phyloP scores from a whole-genome alignment of 495 filamentous ascomycete genomes.

The Letharia lupina region DNA sequence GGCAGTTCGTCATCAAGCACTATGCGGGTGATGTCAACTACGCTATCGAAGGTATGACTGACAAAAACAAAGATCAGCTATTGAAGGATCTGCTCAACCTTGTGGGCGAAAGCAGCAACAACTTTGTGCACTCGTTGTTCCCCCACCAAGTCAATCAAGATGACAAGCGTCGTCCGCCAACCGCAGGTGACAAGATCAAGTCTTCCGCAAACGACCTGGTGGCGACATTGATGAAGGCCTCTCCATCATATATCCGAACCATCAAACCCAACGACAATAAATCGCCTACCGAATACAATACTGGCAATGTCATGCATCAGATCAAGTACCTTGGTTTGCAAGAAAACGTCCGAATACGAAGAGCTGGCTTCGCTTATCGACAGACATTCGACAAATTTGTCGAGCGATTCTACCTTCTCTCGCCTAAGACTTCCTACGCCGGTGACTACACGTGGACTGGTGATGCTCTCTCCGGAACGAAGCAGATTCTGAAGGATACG shows the following conservation, averaged over 20 bases:
- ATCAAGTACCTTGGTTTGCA: constrained; percentile 99
- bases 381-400: constrained; percentile 98
- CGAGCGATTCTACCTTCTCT: constrained; percentile 92
- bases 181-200: constrained; percentile 95
- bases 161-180: constrained; percentile 87
- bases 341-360: constrained; percentile 95
- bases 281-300: constrained; percentile 83
- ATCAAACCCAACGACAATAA: constrained; percentile 99
- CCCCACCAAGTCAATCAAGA: constrained; percentile 92
- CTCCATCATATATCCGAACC: constrained; percentile 95
- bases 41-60: constrained; percentile 92
- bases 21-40: constrained; percentile 98
- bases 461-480: constrained; percentile 75
- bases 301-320: constrained; percentile 88
- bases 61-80: constrained; percentile 98
- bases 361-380: constrained; percentile 94
- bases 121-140: constrained; percentile 80
- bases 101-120: constrained; percentile 72
- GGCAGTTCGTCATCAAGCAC: constrained; percentile 97
- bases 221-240: constrained; percentile 90
- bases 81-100: constrained; percentile 90
- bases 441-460: constrained; percentile 96
- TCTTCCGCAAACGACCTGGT: constrained; percentile 93
- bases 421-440: constrained; percentile 88
- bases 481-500: constrained; percentile 91